Percentiles rank a stretch among this genome's conserved stretches.
These are phyloP conservation scores for Hypoxylon sp. DNA, from an alignment of 2,329 filamentous ascomycete species.

Conservation along the genomic window DNA sequence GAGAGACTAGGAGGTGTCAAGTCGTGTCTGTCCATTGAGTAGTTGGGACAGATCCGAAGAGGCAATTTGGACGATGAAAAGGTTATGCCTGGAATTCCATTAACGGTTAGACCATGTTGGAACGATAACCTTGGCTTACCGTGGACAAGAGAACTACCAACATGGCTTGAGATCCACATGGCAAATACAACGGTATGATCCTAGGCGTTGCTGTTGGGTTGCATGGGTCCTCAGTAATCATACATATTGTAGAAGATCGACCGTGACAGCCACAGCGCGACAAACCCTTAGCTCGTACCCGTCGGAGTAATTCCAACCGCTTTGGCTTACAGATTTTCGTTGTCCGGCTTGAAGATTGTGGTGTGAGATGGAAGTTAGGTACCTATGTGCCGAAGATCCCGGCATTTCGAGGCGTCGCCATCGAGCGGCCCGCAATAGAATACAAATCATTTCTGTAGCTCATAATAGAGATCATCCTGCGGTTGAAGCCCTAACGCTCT, in stretches of 20 bases:
- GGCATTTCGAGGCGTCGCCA: background rate
- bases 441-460: slow-evolving; percentile 5
- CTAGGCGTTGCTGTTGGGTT: slow-evolving; percentile 12
- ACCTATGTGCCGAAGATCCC: slow-evolving; percentile 9
- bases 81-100: slow-evolving; percentile 9
- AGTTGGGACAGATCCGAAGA: slow-evolving; percentile 13
- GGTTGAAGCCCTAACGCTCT: slow-evolving; percentile 28
- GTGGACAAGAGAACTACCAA: slow-evolving; percentile 17
- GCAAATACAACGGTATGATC: slow-evolving; percentile 12
- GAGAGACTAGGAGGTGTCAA: slow-evolving; percentile 12
- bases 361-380: slow-evolving; percentile 11
- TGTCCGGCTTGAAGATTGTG: slow-evolving; percentile 2
- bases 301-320: slow-evolving; percentile 1
- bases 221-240: slow-evolving; percentile 15
- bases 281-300: slow-evolving; percentile 11
- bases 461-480: slow-evolving; percentile 35
- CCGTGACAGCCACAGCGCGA: slow-evolving; percentile 6
- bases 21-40: slow-evolving; percentile 1
- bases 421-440: slow-evolving; percentile 1
- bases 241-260: slow-evolving; percentile 9
- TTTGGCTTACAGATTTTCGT: slow-evolving; percentile 14
- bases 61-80: slow-evolving; percentile 14
- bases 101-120: slow-evolving; percentile 5
- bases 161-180: slow-evolving; percentile 7
- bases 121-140: slow-evolving; percentile 15